Evolutionary conservation across 805 yeast genomes (phyloP), one percentile per base, ranked within the genome.

Genomic region (Kluyveromyces lactis): DNA sequence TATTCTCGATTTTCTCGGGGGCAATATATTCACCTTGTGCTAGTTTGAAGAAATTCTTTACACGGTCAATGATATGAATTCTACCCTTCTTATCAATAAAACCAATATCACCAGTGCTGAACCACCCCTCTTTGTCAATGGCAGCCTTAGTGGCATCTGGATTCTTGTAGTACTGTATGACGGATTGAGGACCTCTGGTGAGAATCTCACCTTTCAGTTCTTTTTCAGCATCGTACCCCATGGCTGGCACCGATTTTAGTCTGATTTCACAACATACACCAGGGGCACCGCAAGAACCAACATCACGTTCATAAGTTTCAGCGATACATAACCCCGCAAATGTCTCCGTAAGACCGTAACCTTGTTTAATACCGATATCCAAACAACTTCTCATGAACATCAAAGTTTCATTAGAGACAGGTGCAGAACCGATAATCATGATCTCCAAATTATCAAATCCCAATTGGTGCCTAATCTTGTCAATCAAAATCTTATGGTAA

Each of bases 261-360:
- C 76, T 69, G 48, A 78, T 64, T 54, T 82, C 90, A 8, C 71
- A 53, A 30, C 73, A 60, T 11, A 73, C 61, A 29, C 75, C 71
- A 35, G 78, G 66, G 1, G 82, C 69, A 15, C 89, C 89, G 46
- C 78, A 72, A 3, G 77, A 64, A n/a, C 81, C 84, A 3, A 60
- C 55, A 47, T 56, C 56, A 31, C 53, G 48, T 40, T 79, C 86
- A 43, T 63, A 51, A 33, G 72, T 66, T n/a, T 67, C 66, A 9
- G 68, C 52, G 23, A 52, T 52, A 55, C 57, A 64, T 40, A 74
- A 51, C 11, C 86, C 86, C n/a, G 83, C 82, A 63, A 77, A 75
- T 3, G 80, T 67, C 60, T 82, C 90, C 4, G 86, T 77, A 29
- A 78, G 67, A 3, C 89, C 90, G 57, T 81, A 82, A n/a, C 90